Percentiles rank a stretch among this genome's conserved stretches.
phyloP scores from a whole-genome alignment of 2,329 filamentous ascomycete species.

The Aspergillus melleus region DNA sequence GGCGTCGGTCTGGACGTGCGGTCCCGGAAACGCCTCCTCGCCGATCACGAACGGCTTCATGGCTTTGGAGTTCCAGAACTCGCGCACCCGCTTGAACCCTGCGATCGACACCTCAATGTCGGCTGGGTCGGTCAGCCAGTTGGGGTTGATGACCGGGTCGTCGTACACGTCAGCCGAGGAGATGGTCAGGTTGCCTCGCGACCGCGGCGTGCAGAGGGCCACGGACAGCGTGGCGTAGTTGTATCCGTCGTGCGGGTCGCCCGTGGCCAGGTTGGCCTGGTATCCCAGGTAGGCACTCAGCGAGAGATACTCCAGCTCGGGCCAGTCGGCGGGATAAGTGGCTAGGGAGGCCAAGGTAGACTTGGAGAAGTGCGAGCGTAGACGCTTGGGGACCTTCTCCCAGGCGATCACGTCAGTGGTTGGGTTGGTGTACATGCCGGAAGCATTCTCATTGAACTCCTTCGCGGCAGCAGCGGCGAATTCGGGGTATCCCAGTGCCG shows the following conservation, averaged over 20 bases:
- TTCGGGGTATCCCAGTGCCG: constrained; percentile 19
- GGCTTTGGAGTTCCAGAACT: neutral
- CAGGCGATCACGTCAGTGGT: constrained; percentile 29
- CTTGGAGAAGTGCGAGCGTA: constrained; percentile 12
- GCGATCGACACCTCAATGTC: neutral
- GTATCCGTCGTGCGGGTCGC: constrained; percentile 23
- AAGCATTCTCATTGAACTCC: constrained; percentile 1
- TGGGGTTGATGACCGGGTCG: constrained; percentile 26
- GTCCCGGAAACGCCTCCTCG: neutral
- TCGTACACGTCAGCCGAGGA: constrained; percentile 24
- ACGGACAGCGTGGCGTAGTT: constrained; percentile 27
- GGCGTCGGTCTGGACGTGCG: neutral
- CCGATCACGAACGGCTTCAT: neutral
- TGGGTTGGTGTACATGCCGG: constrained; percentile 8
- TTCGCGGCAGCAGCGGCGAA: constrained; percentile 13
- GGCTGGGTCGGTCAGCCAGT: neutral
- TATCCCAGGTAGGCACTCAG: constrained; percentile 27
- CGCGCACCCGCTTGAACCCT: neutral
- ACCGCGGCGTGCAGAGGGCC: constrained; percentile 34
- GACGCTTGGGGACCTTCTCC: constrained; percentile 31
- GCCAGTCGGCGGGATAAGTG: constrained; percentile 34
- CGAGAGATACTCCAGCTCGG: constrained; percentile 36
- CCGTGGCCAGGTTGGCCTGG: constrained; percentile 13
- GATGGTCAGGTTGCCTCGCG: constrained; percentile 48
- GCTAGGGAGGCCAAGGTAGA: neutral